Evolutionary conservation across 306 rosid genomes (phyloP), one percentile per base, ranked within the genome.

Genomic region (Canavalia gladiata): DNA sequence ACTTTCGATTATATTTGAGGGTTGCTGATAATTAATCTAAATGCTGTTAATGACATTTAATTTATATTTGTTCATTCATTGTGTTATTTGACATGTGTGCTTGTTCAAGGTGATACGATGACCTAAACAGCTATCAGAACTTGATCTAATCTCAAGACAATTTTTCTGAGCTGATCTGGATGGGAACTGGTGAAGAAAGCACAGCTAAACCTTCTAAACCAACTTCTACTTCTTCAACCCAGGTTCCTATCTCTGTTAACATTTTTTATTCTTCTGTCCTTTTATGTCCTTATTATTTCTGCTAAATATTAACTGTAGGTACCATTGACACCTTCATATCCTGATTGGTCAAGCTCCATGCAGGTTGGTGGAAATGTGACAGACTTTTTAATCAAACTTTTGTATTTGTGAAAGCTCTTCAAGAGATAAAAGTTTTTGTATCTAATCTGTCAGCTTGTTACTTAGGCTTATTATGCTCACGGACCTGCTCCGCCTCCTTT

Each of bases 271-370:
- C 31, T 60, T 62, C 25, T 33, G 18, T 45, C 29, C 42, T 72
- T 75, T 47, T 31, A 18, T 13, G 70, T 58, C 57, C 47, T 67
- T 42, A 59, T 56, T 29, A 28, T 49, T 72, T 28, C 70, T 70
- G 66, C 57, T 68, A 43, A 58, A 79, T 79, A 25, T 79, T 10
- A 78, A 46, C 88, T 91, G 93, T 94, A 93, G 77, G 68, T 87
- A 10, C 91, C 93, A 6, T 63, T 79, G 25, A 54, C 90, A 25
- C 96, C 90, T 83, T 76, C 94, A 3, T 93, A 90, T 85, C 86
- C 98, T 35, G 97, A 93, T 82, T 93, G 98, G 98, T 90, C 97
- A 7, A 87, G 86, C 87, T 84, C 97, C 49, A 87, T 93, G 94
- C 97, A 93, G 94, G 98, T 93, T 76, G 56, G 55, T 63, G 80